These are phyloP conservation scores for Pseudozyma sp. DNA, from an alignment of 1,284 basidiomycete genomes.

Conservation along the genomic window DNA sequence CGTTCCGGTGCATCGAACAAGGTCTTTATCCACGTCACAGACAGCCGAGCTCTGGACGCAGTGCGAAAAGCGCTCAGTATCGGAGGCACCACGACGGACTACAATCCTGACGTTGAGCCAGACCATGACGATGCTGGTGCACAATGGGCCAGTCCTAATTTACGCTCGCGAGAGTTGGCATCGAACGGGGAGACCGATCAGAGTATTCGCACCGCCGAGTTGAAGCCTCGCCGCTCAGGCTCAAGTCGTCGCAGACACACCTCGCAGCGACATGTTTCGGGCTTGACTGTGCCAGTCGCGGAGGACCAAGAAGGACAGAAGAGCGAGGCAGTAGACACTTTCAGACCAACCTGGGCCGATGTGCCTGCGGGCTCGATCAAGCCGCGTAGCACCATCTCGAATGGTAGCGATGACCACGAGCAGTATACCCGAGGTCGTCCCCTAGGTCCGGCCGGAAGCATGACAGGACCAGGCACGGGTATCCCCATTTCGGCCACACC, in stretches of 20 bases:
- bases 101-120: slow-evolving; percentile 39
- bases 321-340: neutral
- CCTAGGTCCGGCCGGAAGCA: slow-evolving; percentile 33
- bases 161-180: slow-evolving; percentile 17
- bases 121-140: slow-evolving; percentile 28
- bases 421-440: slow-evolving; percentile 43
- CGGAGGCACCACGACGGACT: slow-evolving; percentile 57
- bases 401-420: slow-evolving; percentile 45
- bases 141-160: slow-evolving; percentile 33
- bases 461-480: slow-evolving; percentile 15
- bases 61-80: slow-evolving; percentile 61
- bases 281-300: slow-evolving; percentile 9
- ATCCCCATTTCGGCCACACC: slow-evolving; percentile 28
- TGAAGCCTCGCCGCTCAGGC: slow-evolving; percentile 14
- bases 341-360: slow-evolving; percentile 38
- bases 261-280: slow-evolving; percentile 27
- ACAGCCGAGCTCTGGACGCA: slow-evolving; percentile 54
- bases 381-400: slow-evolving; percentile 33
- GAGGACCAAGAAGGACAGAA: slow-evolving; percentile 3
- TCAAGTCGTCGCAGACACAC: slow-evolving; percentile 18
- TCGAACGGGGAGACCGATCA: slow-evolving; percentile 20
- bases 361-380: slow-evolving; percentile 17
- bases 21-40: slow-evolving; percentile 58
- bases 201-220: slow-evolving; percentile 4
- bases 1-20: slow-evolving; percentile 34